Base-by-base conservation (phyloP, 116 monocot species). In the Thalassia testudinum region DNA sequence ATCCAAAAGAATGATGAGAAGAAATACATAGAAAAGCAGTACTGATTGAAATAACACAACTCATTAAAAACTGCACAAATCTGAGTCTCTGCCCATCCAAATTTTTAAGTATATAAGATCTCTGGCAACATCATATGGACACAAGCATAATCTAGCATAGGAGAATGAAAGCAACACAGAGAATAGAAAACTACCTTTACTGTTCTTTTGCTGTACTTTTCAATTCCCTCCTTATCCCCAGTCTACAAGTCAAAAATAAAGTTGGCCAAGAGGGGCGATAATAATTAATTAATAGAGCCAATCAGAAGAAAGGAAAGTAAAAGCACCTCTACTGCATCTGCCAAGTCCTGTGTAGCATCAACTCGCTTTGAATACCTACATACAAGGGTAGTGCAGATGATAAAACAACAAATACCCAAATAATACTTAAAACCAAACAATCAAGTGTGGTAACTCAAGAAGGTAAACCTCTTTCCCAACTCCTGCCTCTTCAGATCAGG, bases 401-500 rank as follows among this genome's bases (percentile, higher is more conserved):
- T 34, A 5, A 10, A 3, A 34, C 6, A 34, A 34, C 3, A 34
- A 34, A 34, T 5, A 34, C 3, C 30, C 30, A 34, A 34, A 34
- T 3, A 34, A 34, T 34, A 40, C 1, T 21, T 20, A 21, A 18
- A 20, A 37, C 22, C 21, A 56, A 22, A 38, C 1, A 37, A 40
- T 4, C 1, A 56, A 19, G 22, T 37, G 1, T n/a, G 16, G 8
- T 15, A 61, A 2, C 50, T 30, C 21, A 20, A 50, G 12, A 21
- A 34, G 48, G 23, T 43, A 47, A 60, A 52, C 97, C 97, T 89
- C 62, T 97, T 97, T 19, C 85, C 79, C 55, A 97, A 78, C 70
- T 97, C 97, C 56, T 97, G 85, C 44, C 82, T 97, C 79, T 97
- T 97, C 69, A 97, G 50, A 48, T 97, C 97, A 53, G 89, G 97